A percentile compares a stretch with the other conserved stretches of the same genome.
These are phyloP conservation scores for Saccharomyces hybrid DNA, from an alignment of 1,139 yeast species.

Conservation along the genomic window DNA sequence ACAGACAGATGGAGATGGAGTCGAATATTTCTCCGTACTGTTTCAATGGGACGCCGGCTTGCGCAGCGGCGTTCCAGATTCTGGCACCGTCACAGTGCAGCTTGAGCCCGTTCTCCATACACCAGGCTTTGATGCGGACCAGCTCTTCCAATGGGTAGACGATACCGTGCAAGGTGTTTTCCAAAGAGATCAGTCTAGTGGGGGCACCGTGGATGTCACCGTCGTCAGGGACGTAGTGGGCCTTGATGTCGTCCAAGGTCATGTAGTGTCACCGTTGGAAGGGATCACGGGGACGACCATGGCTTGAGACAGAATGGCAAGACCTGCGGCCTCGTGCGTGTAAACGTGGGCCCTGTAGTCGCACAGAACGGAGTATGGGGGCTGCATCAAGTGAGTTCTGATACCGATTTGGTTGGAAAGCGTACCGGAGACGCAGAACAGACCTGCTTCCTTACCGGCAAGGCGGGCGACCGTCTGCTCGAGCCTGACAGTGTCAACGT, in stretches of 20 bases:
- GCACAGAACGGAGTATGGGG: conserved; percentile 79
- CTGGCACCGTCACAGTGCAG: conserved; percentile 95
- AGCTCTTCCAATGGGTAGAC: conserved; percentile 78
- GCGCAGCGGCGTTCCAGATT: conserved; percentile 81
- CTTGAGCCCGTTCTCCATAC: conserved; percentile 52
- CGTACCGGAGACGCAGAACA: conserved; percentile 85
- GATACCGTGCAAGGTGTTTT: conserved; percentile 82
- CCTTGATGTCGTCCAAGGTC: conserved; percentile 71
- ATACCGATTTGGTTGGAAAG: conserved; percentile 83
- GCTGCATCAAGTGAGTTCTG: conserved; percentile 69
- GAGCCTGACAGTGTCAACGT: conserved; percentile 55
- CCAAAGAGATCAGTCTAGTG: conserved; percentile 75
- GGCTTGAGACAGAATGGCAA: conserved; percentile 83
- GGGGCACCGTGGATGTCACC: conserved; percentile 88
- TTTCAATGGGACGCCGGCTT: conserved; percentile 57
- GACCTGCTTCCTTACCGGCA: conserved; percentile 77
- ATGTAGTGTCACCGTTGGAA: conserved; percentile 60
- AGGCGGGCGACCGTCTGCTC: conserved; percentile 60
- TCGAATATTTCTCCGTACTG: conserved; percentile 80
- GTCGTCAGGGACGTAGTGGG: conserved; percentile 60
- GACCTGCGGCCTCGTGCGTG: conserved; percentile 82
- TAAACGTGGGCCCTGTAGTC: conserved; percentile 82
- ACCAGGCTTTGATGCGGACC: conserved; percentile 62
- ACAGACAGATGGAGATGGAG: conserved; percentile 79
- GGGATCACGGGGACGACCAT: conserved; percentile 85